Evolutionary conservation across 495 filamentous ascomycete genomes (phyloP), one percentile per base, ranked within the genome.

Genomic region (Penicillium robsamsonii): DNA sequence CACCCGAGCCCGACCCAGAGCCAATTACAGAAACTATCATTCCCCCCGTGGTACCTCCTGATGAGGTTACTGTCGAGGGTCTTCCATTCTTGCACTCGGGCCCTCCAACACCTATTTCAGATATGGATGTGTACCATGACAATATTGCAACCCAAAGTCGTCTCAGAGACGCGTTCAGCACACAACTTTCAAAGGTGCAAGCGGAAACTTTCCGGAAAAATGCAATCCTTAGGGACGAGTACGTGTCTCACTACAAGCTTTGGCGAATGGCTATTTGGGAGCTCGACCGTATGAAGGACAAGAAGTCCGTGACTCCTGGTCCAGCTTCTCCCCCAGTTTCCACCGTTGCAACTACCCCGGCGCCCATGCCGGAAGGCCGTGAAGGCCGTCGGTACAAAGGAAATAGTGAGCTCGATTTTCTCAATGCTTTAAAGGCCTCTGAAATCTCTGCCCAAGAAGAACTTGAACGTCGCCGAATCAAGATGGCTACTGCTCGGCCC

Each of bases 381-480:
- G 72, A 82, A 30, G 82, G 82, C 29, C 79, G 87, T 13, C 78
- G 84, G 45, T 82, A 83, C 48, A 83, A 85, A 58, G 80, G 84
- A 15, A 83, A 81, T 46, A 88, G 84, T 48, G 90, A 95, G 59
- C 79, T 88, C 25, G 91, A 96, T 59, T 76, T 95, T 45, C 83
- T 93, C 60, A 82, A 82, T 47, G 88, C 87, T 4, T 69, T 97
- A 5, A 83, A 88, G 55, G 85, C 89, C 56, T 95, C 91, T 2
- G 82, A 87, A 50, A 84, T 85, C 40, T 88, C 86, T 38, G 87
- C 84, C n/a, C 84, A 85, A 60, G 84, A 92, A 64, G 86, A 84
- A 62, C 74, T 86, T 43, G 88, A 90, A 55, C 80, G 84, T 47
- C 84, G 87, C 53, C 79, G 86, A 27, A 82, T 83, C 15, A 73